Evolutionary conservation across 2,329 filamentous ascomycete genomes (phyloP), one percentile per base, ranked within the genome.

Genomic region (Colletotrichum lupini): DNA sequence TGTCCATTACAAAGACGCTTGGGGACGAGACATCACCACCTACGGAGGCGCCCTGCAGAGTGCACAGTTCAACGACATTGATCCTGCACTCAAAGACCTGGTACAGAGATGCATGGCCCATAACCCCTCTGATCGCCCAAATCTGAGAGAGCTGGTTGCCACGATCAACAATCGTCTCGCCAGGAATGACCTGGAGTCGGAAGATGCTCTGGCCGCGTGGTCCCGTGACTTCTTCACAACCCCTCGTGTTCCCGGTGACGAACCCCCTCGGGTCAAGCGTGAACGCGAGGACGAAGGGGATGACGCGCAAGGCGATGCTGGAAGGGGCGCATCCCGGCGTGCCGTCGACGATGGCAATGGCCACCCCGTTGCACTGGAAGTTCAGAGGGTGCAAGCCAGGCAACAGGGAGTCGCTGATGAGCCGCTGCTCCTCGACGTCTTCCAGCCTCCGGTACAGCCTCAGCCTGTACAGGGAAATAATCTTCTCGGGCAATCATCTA

Each of bases 71-170:
- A 9, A 14, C 7, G 16, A 52, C 5, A 49, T 79, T 16, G 80
- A 81, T 14, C 2, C n/a, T 1, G 63, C 76, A 8, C 67, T 82
- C 5, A 76, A 74, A 30, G 69, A 78, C 2, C 63, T 75, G 3
- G 35, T 82, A 26, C 63, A 74, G 46, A 73, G 64, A 12, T 82
- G 81, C 66, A 67, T 79, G 68, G 77, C 74, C 32, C 75, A 80
- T 16, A 60, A 73, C 2, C 81, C 81, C 0, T 14, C 53, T 26
- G 75, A 79, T 6, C 79, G 81, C 0, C 81, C 81, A 8, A 57
- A 26, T 5, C 70, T 81, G 11, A 22, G 73, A 35, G 37, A 69
- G 1, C 74, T 82, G 19, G 67, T 80, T 9, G 65, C 55, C 4
- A 56, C 58, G 19, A 74, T 80, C 5, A 53, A 70, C 12, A 26